Evolutionary conservation across 2,329 filamentous ascomycete genomes (phyloP).

Genomic region (Torrubiella hemipterigena): DNA sequence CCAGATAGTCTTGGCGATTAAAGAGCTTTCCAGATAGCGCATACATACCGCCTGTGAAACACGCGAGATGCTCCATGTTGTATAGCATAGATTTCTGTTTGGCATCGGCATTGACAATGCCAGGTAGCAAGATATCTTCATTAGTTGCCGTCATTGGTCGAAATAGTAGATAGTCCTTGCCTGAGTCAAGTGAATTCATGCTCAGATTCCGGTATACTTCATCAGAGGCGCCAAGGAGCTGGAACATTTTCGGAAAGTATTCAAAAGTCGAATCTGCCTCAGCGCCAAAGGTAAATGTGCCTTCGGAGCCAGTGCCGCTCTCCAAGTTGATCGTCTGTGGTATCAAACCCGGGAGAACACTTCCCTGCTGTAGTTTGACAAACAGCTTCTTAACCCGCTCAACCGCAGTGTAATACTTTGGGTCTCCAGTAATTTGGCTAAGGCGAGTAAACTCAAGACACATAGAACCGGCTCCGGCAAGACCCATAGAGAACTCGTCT

Average conservation of each 20-base stretch:
- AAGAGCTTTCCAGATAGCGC: conserved; percentile 55
- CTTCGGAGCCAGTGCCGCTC: conserved; percentile 31
- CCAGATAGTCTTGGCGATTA: conserved; percentile 30
- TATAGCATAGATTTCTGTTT: conserved; percentile 17
- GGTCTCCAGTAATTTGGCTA: conserved; percentile 58
- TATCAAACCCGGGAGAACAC: conserved; percentile 62
- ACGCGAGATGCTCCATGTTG: conserved; percentile 50
- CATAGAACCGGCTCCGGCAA: conserved; percentile 48
- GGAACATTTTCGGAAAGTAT: conserved; percentile 47
- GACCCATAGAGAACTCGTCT: conserved; percentile 23
- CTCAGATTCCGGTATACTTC: conserved; percentile 55
- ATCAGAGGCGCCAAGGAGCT: conserved; percentile 53
- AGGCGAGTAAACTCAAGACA: conserved; percentile 65
- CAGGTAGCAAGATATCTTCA: conserved; percentile 49
- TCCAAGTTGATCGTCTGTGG: conserved; percentile 51
- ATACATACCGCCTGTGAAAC: conserved; percentile 61
- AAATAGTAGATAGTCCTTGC: conserved; percentile 52
- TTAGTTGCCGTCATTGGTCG: conserved; percentile 51
- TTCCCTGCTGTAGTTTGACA: conserved; percentile 51
- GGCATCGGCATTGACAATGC: conserved; percentile 16
- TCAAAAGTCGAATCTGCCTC: conserved; percentile 42
- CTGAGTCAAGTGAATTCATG: conserved; percentile 45
- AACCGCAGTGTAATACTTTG: conserved; percentile 66
- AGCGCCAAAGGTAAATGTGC: conserved; percentile 30
- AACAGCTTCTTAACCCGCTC: conserved; percentile 62